Evolutionary conservation across 176 grass and related monocot genomes (phyloP).

Genomic region (Raddia guianensis): DNA sequence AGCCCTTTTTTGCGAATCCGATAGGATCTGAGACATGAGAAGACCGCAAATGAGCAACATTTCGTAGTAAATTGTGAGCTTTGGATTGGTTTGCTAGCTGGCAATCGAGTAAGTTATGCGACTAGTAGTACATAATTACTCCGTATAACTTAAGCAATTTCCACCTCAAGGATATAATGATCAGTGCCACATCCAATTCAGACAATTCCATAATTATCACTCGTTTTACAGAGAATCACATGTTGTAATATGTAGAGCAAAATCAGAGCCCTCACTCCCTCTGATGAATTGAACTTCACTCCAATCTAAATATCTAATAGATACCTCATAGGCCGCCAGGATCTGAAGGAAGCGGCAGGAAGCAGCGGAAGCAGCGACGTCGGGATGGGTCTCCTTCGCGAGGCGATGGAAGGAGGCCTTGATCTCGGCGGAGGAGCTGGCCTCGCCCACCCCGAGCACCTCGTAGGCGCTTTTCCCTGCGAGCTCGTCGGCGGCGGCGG

Average conservation of each 20-base stretch:
- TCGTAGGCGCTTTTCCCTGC: slow-evolving; percentile 85
- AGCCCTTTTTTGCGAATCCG: slow-evolving; percentile 75
- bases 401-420: slow-evolving; percentile 84
- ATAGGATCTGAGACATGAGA: slow-evolving; percentile 67
- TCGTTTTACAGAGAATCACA: neutral
- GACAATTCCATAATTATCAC: neutral
- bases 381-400: slow-evolving; percentile 94
- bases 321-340: slow-evolving; percentile 89
- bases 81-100: neutral
- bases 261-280: neutral
- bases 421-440: slow-evolving; percentile 77
- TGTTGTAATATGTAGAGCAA: neutral
- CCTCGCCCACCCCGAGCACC: slow-evolving; percentile 74
- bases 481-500: slow-evolving; percentile 38
- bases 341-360: slow-evolving; percentile 80
- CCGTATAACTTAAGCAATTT: neutral
- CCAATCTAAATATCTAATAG: neutral
- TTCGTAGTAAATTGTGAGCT: neutral
- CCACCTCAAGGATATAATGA: neutral
- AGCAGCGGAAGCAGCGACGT: slow-evolving; percentile 51
- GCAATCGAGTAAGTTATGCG: neutral
- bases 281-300: neutral
- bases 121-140: neutral
- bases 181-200: neutral
- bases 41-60: neutral